Base-by-base conservation (phyloP, 2,329 filamentous ascomycete species). In the Colletotrichum sp. region DNA sequence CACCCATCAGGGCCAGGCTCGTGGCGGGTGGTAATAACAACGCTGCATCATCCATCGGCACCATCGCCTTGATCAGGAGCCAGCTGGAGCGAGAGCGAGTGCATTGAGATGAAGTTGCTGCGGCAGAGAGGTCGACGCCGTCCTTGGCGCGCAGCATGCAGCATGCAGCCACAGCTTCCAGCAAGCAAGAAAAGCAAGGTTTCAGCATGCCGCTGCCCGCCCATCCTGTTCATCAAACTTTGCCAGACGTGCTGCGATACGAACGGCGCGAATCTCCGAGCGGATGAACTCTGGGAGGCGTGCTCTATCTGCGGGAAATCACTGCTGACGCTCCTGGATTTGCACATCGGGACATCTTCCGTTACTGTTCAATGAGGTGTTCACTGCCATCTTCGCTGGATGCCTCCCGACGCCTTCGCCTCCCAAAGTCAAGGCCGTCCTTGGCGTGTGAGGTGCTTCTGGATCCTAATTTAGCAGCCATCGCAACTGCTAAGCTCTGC, bases 181-280 rank as follows among this genome's bases (percentile, higher is more conserved):
- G 69, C 55, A 61, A 71, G 54, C 29, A 61, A 61, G 29, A 8
- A 71, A 63, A 67, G 62, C 72, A 72, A 31, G 72, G 72, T 74
- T 74, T 74, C 72, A 74, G 68, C 68, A 70, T 70, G 54, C 59
- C 67, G 67, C 43, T n/a, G 29, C 58, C 57, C 36, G 57, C 27
- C 57, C 72, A 70, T 72, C 72, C 72, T 72, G 62, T 72, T 69
- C 58, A 69, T 69, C 66, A 69, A 69, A 69, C 66, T 63, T 36
- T 69, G 62, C 61, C 54, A 18, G 70, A 34, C 21, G 63, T n/a
- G 43, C 29, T 47, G 47, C 61, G 21, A 66, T 62, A 72, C 68
- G 57, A 67, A 58, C 36, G 31, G 67, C 61, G 68, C 61, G 67
- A 70, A 66, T 43, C 38, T 73, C 71, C 67, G 71, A 66, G 34